Base-by-base conservation (phyloP, 805 yeast species). In the Lipomyces yamadae region DNA sequence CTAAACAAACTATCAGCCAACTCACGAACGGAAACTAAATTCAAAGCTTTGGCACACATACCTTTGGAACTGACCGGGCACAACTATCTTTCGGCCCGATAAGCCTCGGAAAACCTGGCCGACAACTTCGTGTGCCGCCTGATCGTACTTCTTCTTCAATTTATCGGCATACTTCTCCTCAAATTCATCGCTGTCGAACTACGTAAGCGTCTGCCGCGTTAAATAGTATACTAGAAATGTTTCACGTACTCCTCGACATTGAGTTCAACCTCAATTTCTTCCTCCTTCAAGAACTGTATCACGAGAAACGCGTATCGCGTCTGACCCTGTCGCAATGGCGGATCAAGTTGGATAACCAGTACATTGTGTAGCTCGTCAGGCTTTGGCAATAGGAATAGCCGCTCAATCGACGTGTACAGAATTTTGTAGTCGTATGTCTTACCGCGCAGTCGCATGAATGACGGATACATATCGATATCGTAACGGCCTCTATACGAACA, bases 281-380 rank as follows among this genome's bases (percentile, higher is more conserved):
- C 99, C 70, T 92, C 97, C 63, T 88, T 86, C 68, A 89, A 85
- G 75, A 95, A 91, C 80, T 95, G 99, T 77, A 94, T 79, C 13
- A 92, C 94, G 76, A 95, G 81, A 77, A 91, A 95, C 53, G 97
- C 96, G 75, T 95, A 94, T 67, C 97, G 86, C 0, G 99, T 95
- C 80, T 95, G 98, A 64, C 99, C 99, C 80, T 95, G 99, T 77
- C 98, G 88, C 71, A 95, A 82, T 1, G 99, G 99, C 33, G 99
- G 99, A 72, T 94, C 98, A 57, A 95, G 89, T 75, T 96, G 97
- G 67, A 94, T 81, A 5, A 95, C 88, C 76, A 95, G 82, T 71
- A 93, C 81, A 77, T 94, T 96, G 76, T 94, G 96, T 55, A 90
- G 82, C 69, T 92, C 98, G 78, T 95, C 99, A 0, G 97, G 92